Percentiles rank a stretch among this genome's conserved stretches.
Evolutionary conservation across 140 eudicot genomes (phyloP).

Genomic region (Ambrosia hybrid): DNA sequence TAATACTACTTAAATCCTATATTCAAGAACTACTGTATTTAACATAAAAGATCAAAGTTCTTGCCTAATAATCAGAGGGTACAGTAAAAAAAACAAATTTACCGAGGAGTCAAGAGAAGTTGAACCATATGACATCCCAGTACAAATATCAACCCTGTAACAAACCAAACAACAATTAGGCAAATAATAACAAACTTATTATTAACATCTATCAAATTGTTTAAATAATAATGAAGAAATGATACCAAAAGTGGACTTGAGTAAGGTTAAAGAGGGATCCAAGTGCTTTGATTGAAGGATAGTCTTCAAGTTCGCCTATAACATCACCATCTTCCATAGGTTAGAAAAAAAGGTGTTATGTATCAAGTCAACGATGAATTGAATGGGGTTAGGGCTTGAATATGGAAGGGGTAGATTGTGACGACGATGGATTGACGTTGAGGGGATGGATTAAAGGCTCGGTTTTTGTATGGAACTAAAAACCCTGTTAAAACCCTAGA

Average conservation of each 20-base stretch:
- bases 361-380: conserved; percentile 13
- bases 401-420: too few relatives aligned
- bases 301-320: conserved; percentile 34
- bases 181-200: background rate
- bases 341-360: conserved; percentile 11
- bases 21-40: background rate
- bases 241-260: conserved; percentile 61
- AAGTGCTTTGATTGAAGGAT: conserved; percentile 65
- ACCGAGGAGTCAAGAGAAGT: conserved; percentile 21
- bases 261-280: conserved; percentile 82
- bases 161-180: conserved; percentile 17
- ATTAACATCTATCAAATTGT: background rate
- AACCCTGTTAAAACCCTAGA: too few relatives aligned
- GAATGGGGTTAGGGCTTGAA: background rate
- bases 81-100: background rate
- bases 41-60: background rate
- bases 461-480: too few relatives aligned
- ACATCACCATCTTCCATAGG: conserved; percentile 13
- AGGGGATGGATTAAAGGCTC: too few relatives aligned
- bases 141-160: conserved; percentile 35
- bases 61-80: background rate
- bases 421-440: too few relatives aligned
- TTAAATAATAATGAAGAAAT: background rate
- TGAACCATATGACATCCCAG: conserved; percentile 31
- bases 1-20: conserved; percentile 3